phyloP scores from a whole-genome alignment of 148 eudicot species.

The Limonium bicolor region DNA sequence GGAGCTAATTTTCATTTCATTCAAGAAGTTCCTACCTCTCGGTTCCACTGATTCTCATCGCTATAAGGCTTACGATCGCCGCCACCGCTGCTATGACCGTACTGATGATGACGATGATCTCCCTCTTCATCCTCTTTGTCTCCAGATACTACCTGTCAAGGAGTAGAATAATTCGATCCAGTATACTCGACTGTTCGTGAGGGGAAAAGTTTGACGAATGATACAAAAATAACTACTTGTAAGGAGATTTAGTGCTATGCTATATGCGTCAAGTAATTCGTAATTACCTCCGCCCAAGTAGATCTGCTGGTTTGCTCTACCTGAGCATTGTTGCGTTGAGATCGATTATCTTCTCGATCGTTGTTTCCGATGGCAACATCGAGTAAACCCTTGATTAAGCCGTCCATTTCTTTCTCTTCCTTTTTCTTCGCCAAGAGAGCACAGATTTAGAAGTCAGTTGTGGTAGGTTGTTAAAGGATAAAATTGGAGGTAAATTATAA shows the following conservation, averaged over 20 bases:
- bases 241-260: too few relatives aligned
- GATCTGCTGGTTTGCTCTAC: slow-evolving; percentile 1
- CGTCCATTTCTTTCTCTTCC: not conserved
- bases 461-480: too few relatives aligned
- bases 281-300: slow-evolving; percentile 3
- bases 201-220: not conserved
- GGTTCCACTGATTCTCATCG: slow-evolving; percentile 1
- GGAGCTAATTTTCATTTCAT: too few relatives aligned
- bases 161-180: not conserved
- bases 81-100: slow-evolving; percentile 1
- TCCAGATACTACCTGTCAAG: not conserved
- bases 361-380: not conserved
- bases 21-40: not conserved
- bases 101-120: not conserved
- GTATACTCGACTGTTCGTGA: too few relatives aligned
- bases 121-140: not conserved
- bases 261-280: too few relatives aligned
- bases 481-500: too few relatives aligned
- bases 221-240: not conserved
- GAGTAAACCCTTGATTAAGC: not conserved
- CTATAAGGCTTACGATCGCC: not conserved
- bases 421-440: too few relatives aligned
- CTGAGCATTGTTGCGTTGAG: too few relatives aligned
- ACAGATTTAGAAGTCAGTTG: too few relatives aligned
- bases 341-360: not conserved